Evolutionary conservation across 257 asterid genomes (phyloP).

Genomic region (Nicotiana sylvestris): DNA sequence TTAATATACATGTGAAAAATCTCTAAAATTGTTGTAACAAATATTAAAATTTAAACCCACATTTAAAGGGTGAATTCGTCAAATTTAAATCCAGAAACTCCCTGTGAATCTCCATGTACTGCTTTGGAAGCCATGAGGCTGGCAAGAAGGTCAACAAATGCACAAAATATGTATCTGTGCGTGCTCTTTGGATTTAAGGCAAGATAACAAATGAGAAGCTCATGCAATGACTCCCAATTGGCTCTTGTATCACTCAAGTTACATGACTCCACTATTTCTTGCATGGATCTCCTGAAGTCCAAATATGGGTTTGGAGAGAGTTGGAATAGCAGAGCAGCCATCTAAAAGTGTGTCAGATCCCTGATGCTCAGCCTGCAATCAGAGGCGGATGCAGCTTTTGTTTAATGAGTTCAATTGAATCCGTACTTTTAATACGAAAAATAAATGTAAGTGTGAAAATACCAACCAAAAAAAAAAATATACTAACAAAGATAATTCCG

Average conservation of each 20-base stretch:
- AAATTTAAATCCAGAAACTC: no score
- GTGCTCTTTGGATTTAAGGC: slow-evolving; percentile 74
- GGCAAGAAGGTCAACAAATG: slow-evolving; percentile 82
- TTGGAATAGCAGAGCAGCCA: slow-evolving; percentile 58
- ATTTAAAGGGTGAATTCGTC: no score
- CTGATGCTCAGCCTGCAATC: slow-evolving; percentile 6
- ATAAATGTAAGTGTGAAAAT: no score
- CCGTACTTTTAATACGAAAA: no score
- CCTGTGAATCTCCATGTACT: no score
- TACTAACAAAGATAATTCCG: no score
- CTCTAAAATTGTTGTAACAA: no score
- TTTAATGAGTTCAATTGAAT: no score
- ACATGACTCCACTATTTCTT: slow-evolving; percentile 94
- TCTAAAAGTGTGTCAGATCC: slow-evolving; percentile 29
- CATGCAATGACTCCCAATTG: slow-evolving; percentile 70
- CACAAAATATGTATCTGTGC: slow-evolving; percentile 77
- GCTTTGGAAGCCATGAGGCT: slow-evolving; percentile 37
- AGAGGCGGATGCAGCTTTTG: no score
- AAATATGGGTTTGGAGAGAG: slow-evolving; percentile 74
- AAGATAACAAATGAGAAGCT: slow-evolving; percentile 71
- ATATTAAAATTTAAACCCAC: no score
- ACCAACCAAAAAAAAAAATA: no score
- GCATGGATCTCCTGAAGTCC: slow-evolving; percentile 93
- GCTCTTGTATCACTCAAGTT: slow-evolving; percentile 42
- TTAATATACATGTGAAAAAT: no score